Evolutionary conservation across 2,329 filamentous ascomycete genomes (phyloP).

Genomic region (Aspergillus clavatus): DNA sequence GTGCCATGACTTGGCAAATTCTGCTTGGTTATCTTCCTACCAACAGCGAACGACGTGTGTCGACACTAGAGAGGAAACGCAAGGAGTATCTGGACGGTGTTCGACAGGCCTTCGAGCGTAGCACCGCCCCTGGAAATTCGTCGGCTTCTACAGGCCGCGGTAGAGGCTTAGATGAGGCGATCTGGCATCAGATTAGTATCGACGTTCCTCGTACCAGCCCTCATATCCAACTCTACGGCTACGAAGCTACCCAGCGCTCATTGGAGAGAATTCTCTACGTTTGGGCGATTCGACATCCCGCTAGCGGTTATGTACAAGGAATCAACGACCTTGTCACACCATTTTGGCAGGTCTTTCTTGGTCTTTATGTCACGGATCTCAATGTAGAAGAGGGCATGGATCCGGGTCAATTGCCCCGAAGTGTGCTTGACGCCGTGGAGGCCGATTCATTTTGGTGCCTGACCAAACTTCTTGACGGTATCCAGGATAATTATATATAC

Average conservation of each 20-base stretch:
- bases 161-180: constrained; percentile 85
- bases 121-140: constrained; percentile 42
- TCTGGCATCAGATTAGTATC: constrained; percentile 99
- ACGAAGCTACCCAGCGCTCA: constrained; percentile 91
- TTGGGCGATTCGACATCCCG: constrained; percentile 95
- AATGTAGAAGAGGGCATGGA: constrained; percentile 95
- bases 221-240: constrained; percentile 89
- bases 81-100: constrained; percentile 97
- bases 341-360: constrained; percentile 96
- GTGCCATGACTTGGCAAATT: constrained; percentile 98
- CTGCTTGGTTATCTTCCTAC: constrained; percentile 92
- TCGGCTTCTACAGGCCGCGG: constrained; percentile 50
- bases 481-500: constrained; percentile 98
- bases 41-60: constrained; percentile 87
- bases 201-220: constrained; percentile 95
- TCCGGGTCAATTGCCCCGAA: constrained; percentile 82
- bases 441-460: constrained; percentile 98
- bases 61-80: constrained; percentile 85
- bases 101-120: constrained; percentile 58
- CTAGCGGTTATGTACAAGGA: constrained; percentile 95
- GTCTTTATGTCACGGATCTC: constrained; percentile 88
- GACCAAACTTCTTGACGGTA: constrained; percentile 95
- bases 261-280: constrained; percentile 93
- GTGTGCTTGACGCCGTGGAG: constrained; percentile 92
- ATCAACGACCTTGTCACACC: constrained; percentile 98